Conservation (phyloP, 495 filamentous ascomycete genomes). For the Penicillium taxi region DNA sequence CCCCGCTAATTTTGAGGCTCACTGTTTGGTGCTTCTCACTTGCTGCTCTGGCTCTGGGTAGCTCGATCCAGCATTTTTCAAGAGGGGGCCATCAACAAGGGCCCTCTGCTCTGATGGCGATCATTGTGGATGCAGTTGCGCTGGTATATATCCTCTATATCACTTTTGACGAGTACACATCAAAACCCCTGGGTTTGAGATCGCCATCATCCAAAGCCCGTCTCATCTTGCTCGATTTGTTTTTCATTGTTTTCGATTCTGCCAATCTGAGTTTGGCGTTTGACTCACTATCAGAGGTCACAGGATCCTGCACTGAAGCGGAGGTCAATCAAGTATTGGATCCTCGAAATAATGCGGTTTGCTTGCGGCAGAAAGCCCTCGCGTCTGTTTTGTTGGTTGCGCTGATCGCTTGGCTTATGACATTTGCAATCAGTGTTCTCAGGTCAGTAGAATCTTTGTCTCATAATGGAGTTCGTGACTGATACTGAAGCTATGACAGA, state of each 20-base stretch:
- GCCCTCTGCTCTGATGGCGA: constrained; percentile 78
- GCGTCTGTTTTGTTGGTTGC: constrained; percentile 75
- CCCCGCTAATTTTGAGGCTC: constrained; percentile 75
- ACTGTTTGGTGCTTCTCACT: constrained; percentile 76
- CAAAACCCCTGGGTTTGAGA: constrained; percentile 83
- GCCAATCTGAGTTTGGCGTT: constrained; percentile 88
- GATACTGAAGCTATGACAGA: constrained; percentile 23
- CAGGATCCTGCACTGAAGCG: constrained; percentile 48
- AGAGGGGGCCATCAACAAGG: constrained; percentile 43
- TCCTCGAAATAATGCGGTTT: constrained; percentile 46
- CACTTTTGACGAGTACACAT: constrained; percentile 92
- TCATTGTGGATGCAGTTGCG: constrained; percentile 82
- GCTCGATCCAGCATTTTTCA: constrained; percentile 60
- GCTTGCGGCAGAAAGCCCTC: constrained; percentile 65
- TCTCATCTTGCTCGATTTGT: constrained; percentile 79
- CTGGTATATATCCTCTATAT: constrained; percentile 87
- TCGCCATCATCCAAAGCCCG: constrained; percentile 75
- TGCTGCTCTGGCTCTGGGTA: constrained; percentile 71
- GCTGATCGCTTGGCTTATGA: constrained; percentile 80
- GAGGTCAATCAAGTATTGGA: constrained; percentile 32
- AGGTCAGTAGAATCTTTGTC: constrained; percentile 51
- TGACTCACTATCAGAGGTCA: constrained; percentile 65
- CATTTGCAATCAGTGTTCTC: constrained; percentile 82
- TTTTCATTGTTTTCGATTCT: constrained; percentile 95
- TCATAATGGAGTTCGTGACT: constrained; percentile 3